Evolutionary conservation across 2,329 filamentous ascomycete species (phyloP), one percentile per base, ranked within the genome.

Genomic region (Blumeriella jaapii): DNA sequence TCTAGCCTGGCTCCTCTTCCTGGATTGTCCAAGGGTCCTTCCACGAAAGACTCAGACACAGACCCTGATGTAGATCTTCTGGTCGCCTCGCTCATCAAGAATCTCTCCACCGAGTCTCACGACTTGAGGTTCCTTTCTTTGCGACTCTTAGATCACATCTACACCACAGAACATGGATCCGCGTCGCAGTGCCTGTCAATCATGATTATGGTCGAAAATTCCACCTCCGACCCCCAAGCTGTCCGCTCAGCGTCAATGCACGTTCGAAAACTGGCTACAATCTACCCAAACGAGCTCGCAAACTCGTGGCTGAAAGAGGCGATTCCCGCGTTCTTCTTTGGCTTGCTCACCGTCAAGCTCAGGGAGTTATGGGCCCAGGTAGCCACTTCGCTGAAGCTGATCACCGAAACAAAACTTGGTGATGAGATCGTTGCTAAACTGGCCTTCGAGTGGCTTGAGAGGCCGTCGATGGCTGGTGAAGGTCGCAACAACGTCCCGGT

Each of bases 321-420:
- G 5, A 69, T 96, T 18, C 82, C 87, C 0, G 69, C 74, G 0
- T 96, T 87, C 51, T 77, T 85, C 49, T 94, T 95, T 49, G 91
- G 91, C 31, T 71, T 95, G 59, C 68, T 96, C 40, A 91, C 87
- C 1, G 76, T 93, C 31, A 83, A 81, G 47, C 67, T 95, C 45
- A 73, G 86, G 1, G 85, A 85, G 22, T 66, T 93, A 5, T 95
- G 89, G 83, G 83, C 93, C 41, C 84, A 93, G 50, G 73, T 83
- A 1, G 74, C 80, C 32, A 71, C 76, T 36, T 76, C 82, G 1
- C 61, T 98, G 51, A 81, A 84, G 51, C 68, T 78, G 33, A 76
- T 98, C 35, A 71, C 77, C 13, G 70, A 82, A 46, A 69, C 68
- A 14, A 78, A 80, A 45, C 59, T 63, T 24, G 85, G 83, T 14